phyloP scores from a whole-genome alignment of 805 yeast genomes.

The Yarrowia sp. region DNA sequence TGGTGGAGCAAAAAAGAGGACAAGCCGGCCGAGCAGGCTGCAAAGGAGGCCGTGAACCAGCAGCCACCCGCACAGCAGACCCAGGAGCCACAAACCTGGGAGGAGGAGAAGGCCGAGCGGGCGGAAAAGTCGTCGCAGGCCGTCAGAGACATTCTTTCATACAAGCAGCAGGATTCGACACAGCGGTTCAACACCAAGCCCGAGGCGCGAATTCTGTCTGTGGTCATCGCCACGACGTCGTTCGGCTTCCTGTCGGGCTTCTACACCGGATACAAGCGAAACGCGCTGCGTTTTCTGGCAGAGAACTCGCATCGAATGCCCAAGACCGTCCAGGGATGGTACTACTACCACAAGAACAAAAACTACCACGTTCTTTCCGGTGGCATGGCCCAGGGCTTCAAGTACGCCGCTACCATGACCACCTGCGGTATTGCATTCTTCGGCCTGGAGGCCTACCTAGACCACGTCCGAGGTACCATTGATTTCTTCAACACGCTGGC shows the following conservation, averaged over 20 bases:
- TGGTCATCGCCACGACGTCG: slow-evolving; percentile 24
- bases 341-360: slow-evolving; percentile 79
- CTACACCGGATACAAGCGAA: slow-evolving; percentile 53
- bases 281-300: slow-evolving; percentile 64
- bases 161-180: slow-evolving; percentile 16
- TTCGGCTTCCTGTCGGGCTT: slow-evolving; percentile 49
- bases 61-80: background rate
- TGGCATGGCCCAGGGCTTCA: slow-evolving; percentile 52
- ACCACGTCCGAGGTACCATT: slow-evolving; percentile 49
- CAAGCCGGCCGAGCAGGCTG: background rate
- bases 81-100: background rate
- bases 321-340: slow-evolving; percentile 77
- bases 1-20: slow-evolving; percentile 22
- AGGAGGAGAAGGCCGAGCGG: background rate
- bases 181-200: slow-evolving; percentile 25
- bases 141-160: slow-evolving; percentile 9
- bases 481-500: slow-evolving; percentile 64
- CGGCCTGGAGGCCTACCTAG: slow-evolving; percentile 61
- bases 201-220: slow-evolving; percentile 23
- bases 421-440: slow-evolving; percentile 51
- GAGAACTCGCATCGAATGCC: slow-evolving; percentile 84
- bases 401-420: slow-evolving; percentile 45
- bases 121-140: slow-evolving; percentile 12
- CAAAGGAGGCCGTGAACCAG: background rate
- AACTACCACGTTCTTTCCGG: slow-evolving; percentile 65